phyloP scores from a whole-genome alignment of 768 basidiomycete genomes.

The Fomitopsis serialis region DNA sequence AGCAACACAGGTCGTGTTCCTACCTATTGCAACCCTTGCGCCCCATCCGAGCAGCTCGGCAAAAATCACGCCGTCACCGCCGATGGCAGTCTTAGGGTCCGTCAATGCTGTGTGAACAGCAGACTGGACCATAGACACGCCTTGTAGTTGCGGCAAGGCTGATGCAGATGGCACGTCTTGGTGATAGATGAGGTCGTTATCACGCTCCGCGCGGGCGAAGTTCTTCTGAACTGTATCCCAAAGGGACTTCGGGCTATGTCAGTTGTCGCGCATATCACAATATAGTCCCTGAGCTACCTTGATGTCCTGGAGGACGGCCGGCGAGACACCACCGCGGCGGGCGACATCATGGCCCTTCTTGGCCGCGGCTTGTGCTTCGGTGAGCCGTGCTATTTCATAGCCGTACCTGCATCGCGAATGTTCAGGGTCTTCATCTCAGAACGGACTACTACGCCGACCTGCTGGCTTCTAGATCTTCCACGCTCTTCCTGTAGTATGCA shows the following conservation, averaged over 20 bases:
- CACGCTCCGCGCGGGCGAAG: slow-evolving; percentile 69
- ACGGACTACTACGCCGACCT: slow-evolving; percentile 32
- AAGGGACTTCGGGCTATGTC: slow-evolving; percentile 54
- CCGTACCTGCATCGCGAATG: slow-evolving; percentile 61
- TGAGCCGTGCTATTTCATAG: slow-evolving; percentile 74
- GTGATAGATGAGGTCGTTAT: slow-evolving; percentile 96
- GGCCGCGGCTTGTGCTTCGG: slow-evolving; percentile 58
- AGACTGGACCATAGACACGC: slow-evolving; percentile 61
- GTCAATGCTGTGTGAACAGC: slow-evolving; percentile 48
- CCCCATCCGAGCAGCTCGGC: slow-evolving; percentile 79
- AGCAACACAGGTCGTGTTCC: not conserved
- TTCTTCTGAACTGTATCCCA: slow-evolving; percentile 64
- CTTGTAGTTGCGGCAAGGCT: slow-evolving; percentile 58
- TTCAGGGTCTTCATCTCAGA: not conserved
- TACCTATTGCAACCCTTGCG: slow-evolving; percentile 84
- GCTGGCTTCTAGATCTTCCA: slow-evolving; percentile 80
- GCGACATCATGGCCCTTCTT: slow-evolving; percentile 68
- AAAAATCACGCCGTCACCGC: slow-evolving; percentile 58
- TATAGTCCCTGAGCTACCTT: slow-evolving; percentile 42
- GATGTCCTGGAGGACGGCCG: slow-evolving; percentile 68
- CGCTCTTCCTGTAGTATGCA: slow-evolving; percentile 81
- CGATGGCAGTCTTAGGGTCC: slow-evolving; percentile 53
- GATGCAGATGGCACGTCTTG: slow-evolving; percentile 74
- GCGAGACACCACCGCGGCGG: slow-evolving; percentile 54
- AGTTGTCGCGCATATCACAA: not conserved